Conservation (phyloP, 495 filamentous ascomycete genomes). For the Daldinia decipiens region DNA sequence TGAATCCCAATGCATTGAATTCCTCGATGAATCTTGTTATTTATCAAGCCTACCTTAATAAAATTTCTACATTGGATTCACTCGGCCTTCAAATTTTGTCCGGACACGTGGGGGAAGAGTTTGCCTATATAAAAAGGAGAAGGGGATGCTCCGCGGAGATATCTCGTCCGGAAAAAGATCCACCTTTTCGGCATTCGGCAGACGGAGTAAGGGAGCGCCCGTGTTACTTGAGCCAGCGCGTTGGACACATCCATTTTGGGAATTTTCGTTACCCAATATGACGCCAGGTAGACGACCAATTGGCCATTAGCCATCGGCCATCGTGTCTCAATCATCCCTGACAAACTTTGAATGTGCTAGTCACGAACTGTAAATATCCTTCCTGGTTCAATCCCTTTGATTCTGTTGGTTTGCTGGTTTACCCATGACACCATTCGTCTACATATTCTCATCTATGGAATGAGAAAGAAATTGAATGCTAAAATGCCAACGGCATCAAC, state of each 20-base stretch:
- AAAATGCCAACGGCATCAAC: constrained; percentile 10
- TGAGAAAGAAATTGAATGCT: constrained; percentile 23
- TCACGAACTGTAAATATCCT: constrained; percentile 26
- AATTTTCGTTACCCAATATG: constrained; percentile 43
- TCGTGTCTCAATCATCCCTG: constrained; percentile 28
- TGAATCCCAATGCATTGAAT: not conserved
- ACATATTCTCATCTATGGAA: constrained; percentile 17
- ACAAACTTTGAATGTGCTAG: constrained; percentile 24
- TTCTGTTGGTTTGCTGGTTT: not conserved
- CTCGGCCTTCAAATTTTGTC: not conserved
- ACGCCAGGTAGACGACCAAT: constrained; percentile 34
- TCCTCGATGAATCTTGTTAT: not conserved
- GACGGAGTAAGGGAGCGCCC: constrained; percentile 24
- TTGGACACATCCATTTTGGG: constrained; percentile 33
- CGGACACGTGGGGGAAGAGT: not conserved
- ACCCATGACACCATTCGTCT: constrained; percentile 29
- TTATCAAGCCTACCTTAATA: too few species aligned
- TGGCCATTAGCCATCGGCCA: constrained; percentile 42
- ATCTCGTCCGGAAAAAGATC: constrained; percentile 21
- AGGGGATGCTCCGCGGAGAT: constrained; percentile 38
- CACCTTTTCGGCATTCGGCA: constrained; percentile 40
- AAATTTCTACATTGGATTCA: not conserved
- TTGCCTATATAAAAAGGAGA: constrained; percentile 24
- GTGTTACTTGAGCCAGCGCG: constrained; percentile 21
- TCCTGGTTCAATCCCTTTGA: constrained; percentile 9